A percentile compares a stretch with the other conserved stretches of the same genome.
Evolutionary conservation across 768 basidiomycete species (phyloP).

Genomic region (Leccinum boreale): DNA sequence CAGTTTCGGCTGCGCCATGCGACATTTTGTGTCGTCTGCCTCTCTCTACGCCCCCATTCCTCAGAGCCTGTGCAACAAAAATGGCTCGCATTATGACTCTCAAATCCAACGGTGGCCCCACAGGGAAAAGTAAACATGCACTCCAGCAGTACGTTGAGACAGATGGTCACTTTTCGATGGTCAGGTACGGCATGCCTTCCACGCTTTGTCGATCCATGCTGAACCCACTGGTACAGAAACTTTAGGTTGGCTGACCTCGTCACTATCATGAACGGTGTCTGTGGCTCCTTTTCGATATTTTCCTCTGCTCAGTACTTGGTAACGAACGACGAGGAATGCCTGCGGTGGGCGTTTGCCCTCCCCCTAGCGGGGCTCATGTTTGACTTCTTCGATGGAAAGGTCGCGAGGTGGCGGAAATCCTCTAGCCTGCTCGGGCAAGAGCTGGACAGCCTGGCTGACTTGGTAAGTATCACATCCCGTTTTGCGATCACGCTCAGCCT

Average conservation of each 20-base stretch:
- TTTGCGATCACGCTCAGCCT: conserved; percentile 3
- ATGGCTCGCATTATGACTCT: conserved; percentile 32
- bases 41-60: not conserved
- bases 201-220: conserved; percentile 15
- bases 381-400: conserved; percentile 97
- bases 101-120: conserved; percentile 16
- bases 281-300: conserved; percentile 94
- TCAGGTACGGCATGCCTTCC: conserved; percentile 56
- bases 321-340: conserved; percentile 71
- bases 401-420: conserved; percentile 95
- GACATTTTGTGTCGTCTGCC: conserved; percentile 32
- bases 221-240: conserved; percentile 54
- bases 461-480: conserved; percentile 45
- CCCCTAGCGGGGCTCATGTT: conserved; percentile 95
- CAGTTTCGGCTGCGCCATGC: conserved; percentile 5
- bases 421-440: conserved; percentile 97
- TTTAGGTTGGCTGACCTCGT: conserved; percentile 97
- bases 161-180: conserved; percentile 95
- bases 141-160: conserved; percentile 84
- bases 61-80: conserved; percentile 4
- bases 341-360: conserved; percentile 84
- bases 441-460: conserved; percentile 92
- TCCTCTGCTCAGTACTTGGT: conserved; percentile 86
- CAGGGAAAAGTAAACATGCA: conserved; percentile 30
- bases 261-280: conserved; percentile 98